phyloP scores from a whole-genome alignment of 2,329 filamentous ascomycete species.

The Fusarium algeriense region DNA sequence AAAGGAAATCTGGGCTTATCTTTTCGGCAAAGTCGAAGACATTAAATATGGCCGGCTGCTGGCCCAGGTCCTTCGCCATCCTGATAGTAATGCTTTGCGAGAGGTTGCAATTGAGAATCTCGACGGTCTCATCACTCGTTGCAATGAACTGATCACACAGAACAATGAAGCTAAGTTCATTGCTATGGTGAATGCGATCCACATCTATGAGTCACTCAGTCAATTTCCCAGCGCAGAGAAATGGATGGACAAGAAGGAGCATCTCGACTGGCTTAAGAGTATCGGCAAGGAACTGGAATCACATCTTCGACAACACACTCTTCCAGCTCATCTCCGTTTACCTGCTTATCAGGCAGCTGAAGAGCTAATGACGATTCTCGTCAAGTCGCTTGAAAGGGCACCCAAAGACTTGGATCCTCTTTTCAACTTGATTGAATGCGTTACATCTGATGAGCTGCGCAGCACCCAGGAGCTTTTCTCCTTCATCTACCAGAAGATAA shows the following conservation, averaged over 20 bases:
- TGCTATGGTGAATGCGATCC: conserved; percentile 87
- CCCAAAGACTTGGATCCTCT: conserved; percentile 84
- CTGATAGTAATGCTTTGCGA: conserved; percentile 79
- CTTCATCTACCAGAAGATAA: conserved; percentile 87
- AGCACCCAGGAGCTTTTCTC: conserved; percentile 79
- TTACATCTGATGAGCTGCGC: conserved; percentile 87
- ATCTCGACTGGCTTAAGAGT: conserved; percentile 69
- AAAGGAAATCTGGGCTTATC: conserved; percentile 84
- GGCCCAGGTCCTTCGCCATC: conserved; percentile 83
- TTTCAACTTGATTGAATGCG: conserved; percentile 84
- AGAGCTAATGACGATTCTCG: conserved; percentile 87
- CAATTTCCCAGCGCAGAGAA: conserved; percentile 71
- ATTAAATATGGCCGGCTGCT: conserved; percentile 91
- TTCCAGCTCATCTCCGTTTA: conserved; percentile 80
- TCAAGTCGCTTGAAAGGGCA: conserved; percentile 80
- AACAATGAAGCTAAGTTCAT: conserved; percentile 76
- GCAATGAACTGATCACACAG: conserved; percentile 72
- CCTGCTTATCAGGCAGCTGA: conserved; percentile 91
- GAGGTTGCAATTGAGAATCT: conserved; percentile 80
- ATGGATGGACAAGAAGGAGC: conserved; percentile 79
- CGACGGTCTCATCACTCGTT: conserved; percentile 76
- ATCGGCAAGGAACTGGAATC: conserved; percentile 84
- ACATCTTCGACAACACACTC: conserved; percentile 75
- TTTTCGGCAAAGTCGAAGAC: conserved; percentile 84
- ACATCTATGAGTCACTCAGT: conserved; percentile 83